A percentile compares a stretch with the other conserved stretches of the same genome.
Conservation (phyloP, 371 early-diverging fungal species). For the Capniomyces stellatus region DNA sequence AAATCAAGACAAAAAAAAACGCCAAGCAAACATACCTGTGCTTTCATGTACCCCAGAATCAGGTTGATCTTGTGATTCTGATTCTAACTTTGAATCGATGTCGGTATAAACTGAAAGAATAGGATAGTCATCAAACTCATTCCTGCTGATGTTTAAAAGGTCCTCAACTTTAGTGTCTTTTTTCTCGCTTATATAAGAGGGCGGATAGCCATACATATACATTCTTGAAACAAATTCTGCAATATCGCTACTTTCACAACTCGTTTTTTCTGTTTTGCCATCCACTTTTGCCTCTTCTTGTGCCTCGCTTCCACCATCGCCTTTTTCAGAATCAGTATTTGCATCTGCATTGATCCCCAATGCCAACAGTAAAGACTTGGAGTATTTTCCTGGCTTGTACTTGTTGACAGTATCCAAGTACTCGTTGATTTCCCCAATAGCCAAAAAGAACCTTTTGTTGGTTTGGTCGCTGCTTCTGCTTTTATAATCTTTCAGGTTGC, state of each 20-base stretch:
- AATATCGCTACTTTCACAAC: slow-evolving; percentile 8
- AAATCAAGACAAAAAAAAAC: too few species aligned
- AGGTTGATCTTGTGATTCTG: too few species aligned
- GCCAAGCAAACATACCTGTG: too few species aligned
- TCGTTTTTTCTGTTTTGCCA: slow-evolving; percentile 4
- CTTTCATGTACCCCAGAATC: too few species aligned
- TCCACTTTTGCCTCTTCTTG: slow-evolving; percentile 7
- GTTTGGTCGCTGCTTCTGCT: slow-evolving; percentile 5
- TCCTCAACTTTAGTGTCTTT: too few species aligned
- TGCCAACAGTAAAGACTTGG: neutral
- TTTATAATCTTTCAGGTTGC: neutral
- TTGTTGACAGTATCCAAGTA: neutral
- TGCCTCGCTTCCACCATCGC: slow-evolving; percentile 10
- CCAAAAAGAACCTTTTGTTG: slow-evolving; percentile 10
- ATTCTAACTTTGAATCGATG: too few species aligned
- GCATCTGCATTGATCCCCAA: neutral
- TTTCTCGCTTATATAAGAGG: slow-evolving; percentile 18
- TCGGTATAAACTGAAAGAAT: too few species aligned
- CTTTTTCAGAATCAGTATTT: too few species aligned
- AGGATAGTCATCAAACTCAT: too few species aligned
- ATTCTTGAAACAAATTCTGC: slow-evolving; percentile 14
- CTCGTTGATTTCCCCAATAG: slow-evolving; percentile 8
- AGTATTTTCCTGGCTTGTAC: neutral
- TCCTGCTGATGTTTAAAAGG: too few species aligned
- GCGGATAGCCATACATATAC: slow-evolving; percentile 15